Evolutionary conservation across 2,329 filamentous ascomycete species (phyloP).

Genomic region (Domatiomyces globalis): DNA sequence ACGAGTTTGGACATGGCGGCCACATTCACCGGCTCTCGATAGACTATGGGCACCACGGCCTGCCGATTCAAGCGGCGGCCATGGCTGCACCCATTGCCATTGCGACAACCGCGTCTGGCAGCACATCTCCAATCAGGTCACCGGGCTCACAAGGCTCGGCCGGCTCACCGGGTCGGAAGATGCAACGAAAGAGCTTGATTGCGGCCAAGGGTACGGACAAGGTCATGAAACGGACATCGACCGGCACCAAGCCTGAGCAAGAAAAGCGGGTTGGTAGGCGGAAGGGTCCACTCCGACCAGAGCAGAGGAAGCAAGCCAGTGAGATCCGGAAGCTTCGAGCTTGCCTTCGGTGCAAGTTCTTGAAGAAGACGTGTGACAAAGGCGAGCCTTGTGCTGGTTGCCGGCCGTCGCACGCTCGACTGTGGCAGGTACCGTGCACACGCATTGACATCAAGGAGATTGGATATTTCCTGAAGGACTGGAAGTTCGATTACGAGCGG

Average conservation of each 20-base stretch:
- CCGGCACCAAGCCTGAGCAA: slow-evolving; percentile 62
- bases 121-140: slow-evolving; percentile 44
- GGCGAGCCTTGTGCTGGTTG: slow-evolving; percentile 91
- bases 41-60: slow-evolving; percentile 28
- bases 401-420: slow-evolving; percentile 82
- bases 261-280: slow-evolving; percentile 91
- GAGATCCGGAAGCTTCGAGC: slow-evolving; percentile 92
- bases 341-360: slow-evolving; percentile 90
- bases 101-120: slow-evolving; percentile 32
- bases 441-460: slow-evolving; percentile 98
- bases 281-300: slow-evolving; percentile 76
- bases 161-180: slow-evolving; percentile 50
- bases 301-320: slow-evolving; percentile 90
- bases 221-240: slow-evolving; percentile 62
- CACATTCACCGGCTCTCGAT: slow-evolving; percentile 27
- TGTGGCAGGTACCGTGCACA: slow-evolving; percentile 97
- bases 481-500: slow-evolving; percentile 92
- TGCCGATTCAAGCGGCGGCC: slow-evolving; percentile 51
- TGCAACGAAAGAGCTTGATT: slow-evolving; percentile 57
- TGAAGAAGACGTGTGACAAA: slow-evolving; percentile 98
- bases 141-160: slow-evolving; percentile 50
- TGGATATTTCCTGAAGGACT: slow-evolving; percentile 97
- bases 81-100: slow-evolving; percentile 52
- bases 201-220: slow-evolving; percentile 69
- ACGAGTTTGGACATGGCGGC: slow-evolving; percentile 30